Conservation (phyloP, 495 filamentous ascomycete species). For the Letharia columbiana region DNA sequence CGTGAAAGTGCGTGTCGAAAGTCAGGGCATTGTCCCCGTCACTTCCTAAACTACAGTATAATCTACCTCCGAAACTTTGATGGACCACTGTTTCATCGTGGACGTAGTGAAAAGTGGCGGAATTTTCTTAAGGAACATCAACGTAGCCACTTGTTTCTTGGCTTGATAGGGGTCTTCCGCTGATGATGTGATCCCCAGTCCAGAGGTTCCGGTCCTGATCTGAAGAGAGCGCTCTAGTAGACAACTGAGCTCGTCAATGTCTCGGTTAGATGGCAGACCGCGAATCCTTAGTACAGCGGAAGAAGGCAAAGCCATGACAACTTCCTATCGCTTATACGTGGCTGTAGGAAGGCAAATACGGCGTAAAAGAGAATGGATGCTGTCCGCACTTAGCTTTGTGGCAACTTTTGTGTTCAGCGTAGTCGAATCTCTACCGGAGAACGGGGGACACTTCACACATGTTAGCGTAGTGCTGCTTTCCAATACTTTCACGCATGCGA, state of each 20-base stretch:
- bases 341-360: background rate
- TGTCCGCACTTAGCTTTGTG: too few relatives aligned
- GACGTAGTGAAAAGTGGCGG: background rate
- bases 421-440: too few relatives aligned
- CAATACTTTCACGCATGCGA: too few relatives aligned
- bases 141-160: background rate
- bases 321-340: background rate
- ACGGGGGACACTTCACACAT: too few relatives aligned
- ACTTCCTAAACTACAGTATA: background rate
- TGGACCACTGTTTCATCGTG: background rate
- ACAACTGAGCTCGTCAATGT: background rate
- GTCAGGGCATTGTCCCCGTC: background rate
- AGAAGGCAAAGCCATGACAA: background rate
- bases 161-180: background rate
- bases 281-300: background rate
- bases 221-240: background rate
- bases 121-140: background rate
- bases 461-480: too few relatives aligned
- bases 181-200: background rate
- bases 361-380: background rate
- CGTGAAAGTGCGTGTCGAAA: background rate
- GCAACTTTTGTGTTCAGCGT: too few relatives aligned
- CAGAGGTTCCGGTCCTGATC: background rate
- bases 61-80: background rate
- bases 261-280: background rate